Percentiles rank a stretch among this genome's conserved stretches.
These are phyloP conservation scores for Exutisphaerella laricina DNA, from an alignment of 2,329 filamentous ascomycete species.

Conservation along the genomic window DNA sequence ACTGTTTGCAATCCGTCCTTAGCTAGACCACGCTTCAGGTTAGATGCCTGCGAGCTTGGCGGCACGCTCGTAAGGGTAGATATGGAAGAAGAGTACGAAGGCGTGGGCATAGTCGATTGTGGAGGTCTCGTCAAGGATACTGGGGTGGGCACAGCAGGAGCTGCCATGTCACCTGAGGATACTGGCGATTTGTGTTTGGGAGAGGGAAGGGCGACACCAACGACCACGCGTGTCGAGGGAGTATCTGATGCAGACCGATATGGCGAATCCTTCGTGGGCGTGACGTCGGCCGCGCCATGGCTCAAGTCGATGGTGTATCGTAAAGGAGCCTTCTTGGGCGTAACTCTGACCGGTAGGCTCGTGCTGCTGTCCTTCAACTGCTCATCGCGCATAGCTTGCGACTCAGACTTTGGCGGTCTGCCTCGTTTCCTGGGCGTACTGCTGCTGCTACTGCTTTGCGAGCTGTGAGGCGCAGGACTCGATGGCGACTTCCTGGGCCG, in stretches of 20 bases:
- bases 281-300: constrained; percentile 11
- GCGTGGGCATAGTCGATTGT: constrained; percentile 2
- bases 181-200: constrained; percentile 6
- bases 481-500: neutral
- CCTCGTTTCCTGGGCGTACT: neutral
- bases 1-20: constrained; percentile 53
- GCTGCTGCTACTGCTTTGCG: neutral
- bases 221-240: constrained; percentile 9
- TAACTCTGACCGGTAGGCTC: neutral
- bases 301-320: constrained; percentile 12
- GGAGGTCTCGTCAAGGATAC: constrained; percentile 4
- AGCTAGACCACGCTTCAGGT: constrained; percentile 31
- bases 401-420: constrained; percentile 5
- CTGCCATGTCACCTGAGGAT: constrained; percentile 1
- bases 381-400: constrained; percentile 6
- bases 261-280: constrained; percentile 15
- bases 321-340: constrained; percentile 1
- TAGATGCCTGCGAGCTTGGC: constrained; percentile 23
- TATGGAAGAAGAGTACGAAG: constrained; percentile 26
- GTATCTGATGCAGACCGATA: constrained; percentile 8
- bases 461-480: constrained; percentile 1
- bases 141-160: constrained; percentile 7
- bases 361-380: constrained; percentile 7
- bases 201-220: constrained; percentile 5
- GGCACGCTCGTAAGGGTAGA: constrained; percentile 31